Conservation (phyloP, 2,329 filamentous ascomycete genomes). For the Aaosphaeria pasadenensis region DNA sequence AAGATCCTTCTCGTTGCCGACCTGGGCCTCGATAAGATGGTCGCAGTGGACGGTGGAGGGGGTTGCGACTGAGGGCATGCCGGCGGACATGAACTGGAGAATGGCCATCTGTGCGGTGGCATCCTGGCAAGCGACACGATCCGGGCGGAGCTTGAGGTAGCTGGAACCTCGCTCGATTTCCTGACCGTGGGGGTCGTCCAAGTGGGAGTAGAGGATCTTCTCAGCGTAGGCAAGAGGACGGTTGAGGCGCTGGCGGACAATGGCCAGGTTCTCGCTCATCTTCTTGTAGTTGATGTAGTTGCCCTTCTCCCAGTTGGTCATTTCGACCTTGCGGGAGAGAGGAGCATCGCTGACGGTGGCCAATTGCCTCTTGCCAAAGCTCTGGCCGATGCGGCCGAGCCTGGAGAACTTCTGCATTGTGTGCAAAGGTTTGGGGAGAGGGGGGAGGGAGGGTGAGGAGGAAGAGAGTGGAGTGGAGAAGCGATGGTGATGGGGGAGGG, state of each 20-base stretch:
- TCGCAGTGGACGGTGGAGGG: constrained; percentile 97
- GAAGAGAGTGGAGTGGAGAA: constrained; percentile 21
- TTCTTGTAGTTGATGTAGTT: constrained; percentile 99
- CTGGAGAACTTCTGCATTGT: constrained; percentile 71
- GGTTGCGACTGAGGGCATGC: constrained; percentile 92
- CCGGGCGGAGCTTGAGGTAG: constrained; percentile 94
- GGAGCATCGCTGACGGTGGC: constrained; percentile 83
- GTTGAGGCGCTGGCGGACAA: constrained; percentile 87
- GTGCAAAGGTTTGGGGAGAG: constrained; percentile 12
- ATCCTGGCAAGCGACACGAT: constrained; percentile 98
- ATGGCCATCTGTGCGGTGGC: constrained; percentile 99
- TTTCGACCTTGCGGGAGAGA: constrained; percentile 93
- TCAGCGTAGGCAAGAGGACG: constrained; percentile 92
- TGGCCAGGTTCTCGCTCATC: constrained; percentile 94
- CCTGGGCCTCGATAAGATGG: constrained; percentile 97
- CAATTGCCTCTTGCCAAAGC: constrained; percentile 63
- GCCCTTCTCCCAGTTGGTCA: constrained; percentile 93
- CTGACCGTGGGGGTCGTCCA: constrained; percentile 94
- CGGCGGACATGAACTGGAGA: constrained; percentile 98
- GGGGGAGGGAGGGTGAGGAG: constrained; percentile 26
- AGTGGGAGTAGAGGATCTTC: constrained; percentile 98
- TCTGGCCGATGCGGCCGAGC: constrained; percentile 64
- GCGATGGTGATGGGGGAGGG: neutral
- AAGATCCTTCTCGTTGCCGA: constrained; percentile 92
- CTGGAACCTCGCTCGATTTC: constrained; percentile 94